phyloP scores from a whole-genome alignment of 129 eudicot species.

The Heracleum sosnowskyi region DNA sequence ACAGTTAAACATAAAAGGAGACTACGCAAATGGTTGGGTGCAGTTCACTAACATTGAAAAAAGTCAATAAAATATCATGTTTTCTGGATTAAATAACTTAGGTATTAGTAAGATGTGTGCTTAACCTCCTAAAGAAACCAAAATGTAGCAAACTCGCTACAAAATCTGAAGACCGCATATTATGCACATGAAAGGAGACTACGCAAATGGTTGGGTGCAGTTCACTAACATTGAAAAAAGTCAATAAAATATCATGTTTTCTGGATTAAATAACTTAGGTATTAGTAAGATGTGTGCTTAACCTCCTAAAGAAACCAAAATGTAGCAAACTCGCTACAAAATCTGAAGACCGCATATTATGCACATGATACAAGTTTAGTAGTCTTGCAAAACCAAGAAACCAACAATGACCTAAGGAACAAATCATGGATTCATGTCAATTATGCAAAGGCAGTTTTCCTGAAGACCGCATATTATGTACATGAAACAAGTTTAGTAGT shows the following conservation, averaged over 20 bases:
- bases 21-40: background rate
- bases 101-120: background rate
- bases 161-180: background rate
- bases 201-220: background rate
- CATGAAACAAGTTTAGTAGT: too few relatives aligned
- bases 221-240: background rate
- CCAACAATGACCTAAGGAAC: background rate
- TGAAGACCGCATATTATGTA: too few relatives aligned
- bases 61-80: background rate
- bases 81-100: background rate
- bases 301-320: background rate
- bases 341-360: background rate
- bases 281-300: background rate
- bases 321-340: background rate
- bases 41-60: background rate
- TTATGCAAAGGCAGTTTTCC: background rate
- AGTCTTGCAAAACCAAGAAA: background rate
- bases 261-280: background rate
- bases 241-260: background rate
- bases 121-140: background rate
- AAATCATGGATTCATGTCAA: background rate
- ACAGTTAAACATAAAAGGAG: background rate
- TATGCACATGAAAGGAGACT: background rate
- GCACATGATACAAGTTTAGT: background rate
- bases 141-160: background rate